A percentile compares a stretch with the other conserved stretches of the same genome.
phyloP scores from a whole-genome alignment of 2,329 filamentous ascomycete genomes.

The Cercospora janseana region DNA sequence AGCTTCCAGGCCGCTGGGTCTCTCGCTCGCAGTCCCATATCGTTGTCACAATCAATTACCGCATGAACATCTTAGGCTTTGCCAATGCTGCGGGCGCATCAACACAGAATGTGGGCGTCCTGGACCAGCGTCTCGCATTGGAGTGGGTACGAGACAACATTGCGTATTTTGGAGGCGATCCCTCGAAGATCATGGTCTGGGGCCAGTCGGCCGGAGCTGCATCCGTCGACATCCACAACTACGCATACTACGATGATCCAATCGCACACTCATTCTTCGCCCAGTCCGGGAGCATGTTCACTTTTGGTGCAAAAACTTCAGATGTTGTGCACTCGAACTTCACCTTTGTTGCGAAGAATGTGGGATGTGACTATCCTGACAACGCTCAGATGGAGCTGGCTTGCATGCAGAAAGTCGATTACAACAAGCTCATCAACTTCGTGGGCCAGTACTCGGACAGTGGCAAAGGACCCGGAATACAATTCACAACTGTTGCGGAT shows the following conservation, averaged over 20 bases:
- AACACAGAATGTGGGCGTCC: slow-evolving; percentile 40
- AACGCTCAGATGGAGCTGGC: slow-evolving; percentile 34
- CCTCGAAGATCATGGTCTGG: slow-evolving; percentile 40
- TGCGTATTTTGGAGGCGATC: slow-evolving; percentile 44
- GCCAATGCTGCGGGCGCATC: slow-evolving; percentile 34
- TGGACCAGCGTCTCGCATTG: slow-evolving; percentile 41
- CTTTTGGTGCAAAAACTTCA: slow-evolving; percentile 22
- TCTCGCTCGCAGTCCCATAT: slow-evolving; percentile 41
- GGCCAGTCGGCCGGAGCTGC: slow-evolving; percentile 37
- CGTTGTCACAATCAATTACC: slow-evolving; percentile 44
- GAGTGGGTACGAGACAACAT: slow-evolving; percentile 46
- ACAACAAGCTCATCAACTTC: slow-evolving; percentile 5
- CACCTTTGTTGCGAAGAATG: slow-evolving; percentile 39
- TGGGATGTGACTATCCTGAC: slow-evolving; percentile 36
- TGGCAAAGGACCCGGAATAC: slow-evolving; percentile 22
- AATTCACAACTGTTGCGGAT: slow-evolving; percentile 30
- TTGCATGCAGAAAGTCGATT: slow-evolving; percentile 39
- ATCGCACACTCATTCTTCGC: slow-evolving; percentile 42
- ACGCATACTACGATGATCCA: slow-evolving; percentile 39
- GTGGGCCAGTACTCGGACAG: neutral
- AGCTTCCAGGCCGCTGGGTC: slow-evolving; percentile 45
- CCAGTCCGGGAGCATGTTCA: slow-evolving; percentile 41
- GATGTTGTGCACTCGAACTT: slow-evolving; percentile 37
- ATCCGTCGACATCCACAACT: slow-evolving; percentile 33
- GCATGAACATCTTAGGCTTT: slow-evolving; percentile 43